These are phyloP conservation scores for Otatea glauca DNA, from an alignment of 176 grass and related monocot species.

Conservation along the genomic window DNA sequence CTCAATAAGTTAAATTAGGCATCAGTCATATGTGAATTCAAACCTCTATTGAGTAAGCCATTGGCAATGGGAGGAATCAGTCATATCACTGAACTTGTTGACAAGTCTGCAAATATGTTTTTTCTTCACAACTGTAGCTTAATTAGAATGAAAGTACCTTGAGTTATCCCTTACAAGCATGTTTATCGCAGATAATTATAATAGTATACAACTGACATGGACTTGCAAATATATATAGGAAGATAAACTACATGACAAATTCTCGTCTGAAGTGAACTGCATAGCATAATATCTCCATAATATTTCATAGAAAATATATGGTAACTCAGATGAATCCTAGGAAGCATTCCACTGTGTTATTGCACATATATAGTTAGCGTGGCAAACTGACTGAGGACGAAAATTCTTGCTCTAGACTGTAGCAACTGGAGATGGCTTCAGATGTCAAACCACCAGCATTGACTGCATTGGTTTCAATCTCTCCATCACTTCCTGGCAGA, in stretches of 20 bases:
- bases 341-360: neutral
- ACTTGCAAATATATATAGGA: neutral
- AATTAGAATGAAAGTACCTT: neutral
- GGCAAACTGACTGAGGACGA: neutral
- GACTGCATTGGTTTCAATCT: neutral
- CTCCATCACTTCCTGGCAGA: neutral
- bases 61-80: neutral
- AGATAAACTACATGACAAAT: neutral
- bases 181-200: neutral
- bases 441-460: neutral
- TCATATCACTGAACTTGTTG: neutral
- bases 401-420: conserved; percentile 43
- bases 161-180: neutral
- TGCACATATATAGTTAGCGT: neutral
- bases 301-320: neutral
- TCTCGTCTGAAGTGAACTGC: neutral
- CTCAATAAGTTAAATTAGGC: too few relatives aligned
- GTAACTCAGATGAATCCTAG: neutral
- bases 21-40: too few relatives aligned
- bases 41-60: neutral
- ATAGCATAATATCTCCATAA: neutral
- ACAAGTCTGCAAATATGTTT: neutral
- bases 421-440: neutral
- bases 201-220: neutral
- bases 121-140: neutral